Base-by-base conservation (phyloP, 139 green algal genomes). In the Eudorina sp. region DNA sequence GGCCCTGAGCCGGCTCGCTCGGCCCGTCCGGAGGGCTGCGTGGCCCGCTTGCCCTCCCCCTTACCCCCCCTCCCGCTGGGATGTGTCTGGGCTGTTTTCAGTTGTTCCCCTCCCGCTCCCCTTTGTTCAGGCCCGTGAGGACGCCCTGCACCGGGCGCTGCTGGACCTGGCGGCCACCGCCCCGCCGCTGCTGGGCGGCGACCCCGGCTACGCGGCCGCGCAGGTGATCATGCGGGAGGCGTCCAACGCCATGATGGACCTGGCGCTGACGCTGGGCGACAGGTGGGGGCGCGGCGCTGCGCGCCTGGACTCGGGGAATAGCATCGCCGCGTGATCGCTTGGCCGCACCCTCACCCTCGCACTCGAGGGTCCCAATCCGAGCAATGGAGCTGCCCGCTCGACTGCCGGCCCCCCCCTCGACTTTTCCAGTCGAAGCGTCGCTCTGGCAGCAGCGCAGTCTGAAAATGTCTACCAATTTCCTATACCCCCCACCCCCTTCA, bases 181-280 rank as follows among this genome's bases (percentile, higher is more conserved):
- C 6, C 58, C 74, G 23, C 74, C 83, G 31, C 89, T 73, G 84
- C 83, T 87, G 89, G 77, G 40, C 64, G 82, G 82, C 2, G 89
- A 92, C 51, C 58, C 83, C 25, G 75, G 55, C 5, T 86, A 89
- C 45, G 83, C 84, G 27, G 89, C 53, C 1, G 76, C 77, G 7
- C 83, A 88, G 53, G 62, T 89, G 43, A 75, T 48, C 2, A 51
- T 88, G 53, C 64, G 89, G 18, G 84, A 84, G 89, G 89, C 77
- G 3, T 23, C 58, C 83, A 89, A 89, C 45, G 84, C 68, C 31
- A 62, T 92, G 62, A 85, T 92, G 84, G 89, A 90, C 34, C 89
- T 92, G 43, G 77, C 89, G 31, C 76, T 77, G 4, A 77, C 64
- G 46, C 81, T 78, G 81, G 62, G 81, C 0, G 81, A 87, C 64